Conservation (phyloP, 2,329 filamentous ascomycete genomes). For the Beauveria scarabaeidicola region DNA sequence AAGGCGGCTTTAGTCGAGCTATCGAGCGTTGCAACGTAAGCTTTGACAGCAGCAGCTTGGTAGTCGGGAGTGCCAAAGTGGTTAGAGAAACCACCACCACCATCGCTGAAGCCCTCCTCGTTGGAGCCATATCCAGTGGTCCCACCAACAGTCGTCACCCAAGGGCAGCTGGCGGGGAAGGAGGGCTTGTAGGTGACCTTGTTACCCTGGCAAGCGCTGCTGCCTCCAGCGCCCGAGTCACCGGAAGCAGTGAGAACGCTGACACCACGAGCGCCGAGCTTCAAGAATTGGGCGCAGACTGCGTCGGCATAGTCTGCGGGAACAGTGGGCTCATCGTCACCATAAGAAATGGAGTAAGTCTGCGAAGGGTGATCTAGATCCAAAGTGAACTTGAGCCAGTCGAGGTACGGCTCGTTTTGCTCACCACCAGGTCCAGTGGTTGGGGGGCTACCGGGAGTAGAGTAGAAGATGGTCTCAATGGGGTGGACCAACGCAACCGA, state of each 20-base stretch:
- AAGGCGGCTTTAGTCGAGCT: background rate
- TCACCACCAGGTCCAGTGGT: background rate
- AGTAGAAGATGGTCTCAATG: constrained; percentile 7
- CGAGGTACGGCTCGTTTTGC: constrained; percentile 10
- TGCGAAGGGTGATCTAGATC: constrained; percentile 3
- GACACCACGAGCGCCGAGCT: constrained; percentile 9
- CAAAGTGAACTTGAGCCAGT: constrained; percentile 11
- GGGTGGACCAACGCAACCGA: constrained; percentile 7
- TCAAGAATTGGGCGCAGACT: constrained; percentile 9
- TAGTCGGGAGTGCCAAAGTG: constrained; percentile 6
- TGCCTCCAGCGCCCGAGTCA: constrained; percentile 7
- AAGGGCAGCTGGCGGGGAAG: constrained; percentile 10
- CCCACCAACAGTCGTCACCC: constrained; percentile 9
- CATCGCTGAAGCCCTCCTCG: constrained; percentile 1
- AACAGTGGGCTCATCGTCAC: constrained; percentile 3
- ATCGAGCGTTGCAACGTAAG: background rate
- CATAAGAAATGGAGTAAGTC: constrained; percentile 11
- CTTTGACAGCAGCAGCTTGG: constrained; percentile 1
- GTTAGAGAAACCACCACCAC: constrained; percentile 11
- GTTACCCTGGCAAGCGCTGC: background rate
- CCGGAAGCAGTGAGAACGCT: constrained; percentile 5
- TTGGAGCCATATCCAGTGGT: constrained; percentile 2
- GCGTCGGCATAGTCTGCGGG: constrained; percentile 7
- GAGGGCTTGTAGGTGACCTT: background rate
- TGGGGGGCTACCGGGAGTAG: constrained; percentile 3